These are phyloP conservation scores for Neonectria neomacrospora DNA, from an alignment of 2,329 filamentous ascomycete genomes.

Conservation along the genomic window DNA sequence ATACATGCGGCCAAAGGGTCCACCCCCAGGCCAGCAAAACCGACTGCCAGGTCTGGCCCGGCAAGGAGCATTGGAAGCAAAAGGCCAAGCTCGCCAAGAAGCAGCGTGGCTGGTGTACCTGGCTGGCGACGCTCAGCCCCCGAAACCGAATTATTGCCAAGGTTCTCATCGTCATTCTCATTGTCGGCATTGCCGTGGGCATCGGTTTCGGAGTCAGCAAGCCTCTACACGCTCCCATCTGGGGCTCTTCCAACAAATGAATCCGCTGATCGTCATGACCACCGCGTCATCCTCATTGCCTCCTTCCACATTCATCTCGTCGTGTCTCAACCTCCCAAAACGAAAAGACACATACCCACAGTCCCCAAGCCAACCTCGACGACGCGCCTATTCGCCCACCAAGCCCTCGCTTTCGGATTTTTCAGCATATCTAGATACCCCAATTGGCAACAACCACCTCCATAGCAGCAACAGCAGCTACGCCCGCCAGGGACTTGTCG, in stretches of 20 bases:
- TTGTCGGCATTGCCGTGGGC: slow-evolving; percentile 65
- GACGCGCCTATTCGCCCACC: slow-evolving; percentile 1
- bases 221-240: slow-evolving; percentile 68
- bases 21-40: slow-evolving; percentile 49
- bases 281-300: slow-evolving; percentile 5
- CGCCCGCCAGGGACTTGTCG: slow-evolving; percentile 24
- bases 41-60: slow-evolving; percentile 70
- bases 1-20: slow-evolving; percentile 48
- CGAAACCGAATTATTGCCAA: slow-evolving; percentile 66
- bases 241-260: slow-evolving; percentile 52
- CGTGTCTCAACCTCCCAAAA: neutral
- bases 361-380: neutral
- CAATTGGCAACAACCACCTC: slow-evolving; percentile 27
- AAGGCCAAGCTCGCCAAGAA: slow-evolving; percentile 68
- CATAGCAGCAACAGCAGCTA: slow-evolving; percentile 24
- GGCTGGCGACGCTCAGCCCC: slow-evolving; percentile 63
- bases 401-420: slow-evolving; percentile 25
- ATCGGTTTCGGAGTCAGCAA: slow-evolving; percentile 72
- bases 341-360: neutral
- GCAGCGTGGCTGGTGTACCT: slow-evolving; percentile 58
- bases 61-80: slow-evolving; percentile 68
- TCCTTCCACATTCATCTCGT: slow-evolving; percentile 2
- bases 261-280: neutral
- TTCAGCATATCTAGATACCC: slow-evolving; percentile 35
- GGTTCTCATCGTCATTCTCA: slow-evolving; percentile 62